phyloP scores from a whole-genome alignment of 1,139 yeast species.

The Candida frijolesensis region DNA sequence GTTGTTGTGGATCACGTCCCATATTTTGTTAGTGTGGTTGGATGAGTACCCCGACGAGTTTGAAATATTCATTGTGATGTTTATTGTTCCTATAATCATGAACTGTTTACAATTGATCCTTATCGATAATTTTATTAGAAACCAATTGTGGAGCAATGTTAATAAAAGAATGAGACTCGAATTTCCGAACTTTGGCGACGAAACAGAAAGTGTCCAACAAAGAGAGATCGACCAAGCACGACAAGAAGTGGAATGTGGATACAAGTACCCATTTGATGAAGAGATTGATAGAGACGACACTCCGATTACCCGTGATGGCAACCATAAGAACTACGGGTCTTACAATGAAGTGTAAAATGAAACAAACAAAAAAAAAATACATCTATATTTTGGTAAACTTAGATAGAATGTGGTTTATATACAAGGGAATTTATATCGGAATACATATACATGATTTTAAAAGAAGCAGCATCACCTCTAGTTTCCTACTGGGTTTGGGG shows the following conservation, averaged over 20 bases:
- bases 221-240: slow-evolving; percentile 15
- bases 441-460: background rate
- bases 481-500: slow-evolving; percentile 26
- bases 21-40: slow-evolving; percentile 68
- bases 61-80: slow-evolving; percentile 85
- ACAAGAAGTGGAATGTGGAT: slow-evolving; percentile 9
- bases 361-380: slow-evolving; percentile 2
- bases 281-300: background rate
- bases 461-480: background rate
- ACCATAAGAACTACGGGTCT: slow-evolving; percentile 11
- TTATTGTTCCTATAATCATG: slow-evolving; percentile 76
- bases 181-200: slow-evolving; percentile 17
- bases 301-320: background rate
- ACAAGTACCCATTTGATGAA: background rate
- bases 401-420: slow-evolving; percentile 5
- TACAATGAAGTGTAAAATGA: slow-evolving; percentile 7
- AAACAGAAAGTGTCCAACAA: slow-evolving; percentile 18
- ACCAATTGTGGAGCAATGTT: slow-evolving; percentile 31
- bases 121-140: slow-evolving; percentile 83
- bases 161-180: slow-evolving; percentile 24
- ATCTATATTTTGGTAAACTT: background rate
- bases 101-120: slow-evolving; percentile 85
- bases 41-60: slow-evolving; percentile 72
- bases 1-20: slow-evolving; percentile 48
- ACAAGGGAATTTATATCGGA: slow-evolving; percentile 2